phyloP scores from a whole-genome alignment of 2,329 filamentous ascomycete species.

The Hymenotorrendiella dingleyae region DNA sequence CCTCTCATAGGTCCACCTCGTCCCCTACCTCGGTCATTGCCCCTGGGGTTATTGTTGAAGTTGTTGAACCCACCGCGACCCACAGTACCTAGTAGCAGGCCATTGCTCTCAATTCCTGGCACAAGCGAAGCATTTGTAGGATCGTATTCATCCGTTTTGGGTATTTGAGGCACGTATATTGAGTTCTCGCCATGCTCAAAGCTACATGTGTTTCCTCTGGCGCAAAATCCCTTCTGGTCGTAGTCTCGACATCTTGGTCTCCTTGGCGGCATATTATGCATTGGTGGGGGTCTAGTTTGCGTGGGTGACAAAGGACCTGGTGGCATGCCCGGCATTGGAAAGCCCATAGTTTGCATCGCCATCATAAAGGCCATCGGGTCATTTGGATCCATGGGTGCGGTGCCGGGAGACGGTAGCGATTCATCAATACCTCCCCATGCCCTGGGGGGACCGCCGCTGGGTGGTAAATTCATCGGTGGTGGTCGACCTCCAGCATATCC shows the following conservation, averaged over 20 bases:
- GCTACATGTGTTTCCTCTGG: slow-evolving; percentile 58
- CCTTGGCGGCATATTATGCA: slow-evolving; percentile 14
- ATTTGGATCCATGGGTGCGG: slow-evolving; percentile 48
- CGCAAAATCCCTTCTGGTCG: slow-evolving; percentile 67
- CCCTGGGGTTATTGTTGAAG: slow-evolving; percentile 12
- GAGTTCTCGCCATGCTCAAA: slow-evolving; percentile 62
- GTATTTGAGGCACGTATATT: slow-evolving; percentile 32
- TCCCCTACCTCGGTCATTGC: slow-evolving; percentile 26
- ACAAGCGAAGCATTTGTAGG: slow-evolving; percentile 45
- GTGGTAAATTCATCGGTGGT: slow-evolving; percentile 8
- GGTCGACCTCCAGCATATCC: slow-evolving; percentile 18
- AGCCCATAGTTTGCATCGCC: slow-evolving; percentile 53
- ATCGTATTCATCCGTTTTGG: slow-evolving; percentile 46
- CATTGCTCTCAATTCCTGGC: slow-evolving; percentile 21
- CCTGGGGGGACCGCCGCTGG: slow-evolving; percentile 12
- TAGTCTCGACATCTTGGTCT: slow-evolving; percentile 58
- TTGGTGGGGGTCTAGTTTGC: slow-evolving; percentile 7
- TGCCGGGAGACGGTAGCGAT: slow-evolving; percentile 24
- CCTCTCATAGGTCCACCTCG: slow-evolving; percentile 29
- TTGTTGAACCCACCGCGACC: slow-evolving; percentile 5
- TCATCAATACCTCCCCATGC: neutral
- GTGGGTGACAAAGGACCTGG: slow-evolving; percentile 26
- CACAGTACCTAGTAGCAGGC: neutral
- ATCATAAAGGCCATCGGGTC: slow-evolving; percentile 57
- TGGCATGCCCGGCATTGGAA: slow-evolving; percentile 40